These are phyloP conservation scores for Chlorella ohadii DNA, from an alignment of 139 green algal genomes.

Conservation along the genomic window DNA sequence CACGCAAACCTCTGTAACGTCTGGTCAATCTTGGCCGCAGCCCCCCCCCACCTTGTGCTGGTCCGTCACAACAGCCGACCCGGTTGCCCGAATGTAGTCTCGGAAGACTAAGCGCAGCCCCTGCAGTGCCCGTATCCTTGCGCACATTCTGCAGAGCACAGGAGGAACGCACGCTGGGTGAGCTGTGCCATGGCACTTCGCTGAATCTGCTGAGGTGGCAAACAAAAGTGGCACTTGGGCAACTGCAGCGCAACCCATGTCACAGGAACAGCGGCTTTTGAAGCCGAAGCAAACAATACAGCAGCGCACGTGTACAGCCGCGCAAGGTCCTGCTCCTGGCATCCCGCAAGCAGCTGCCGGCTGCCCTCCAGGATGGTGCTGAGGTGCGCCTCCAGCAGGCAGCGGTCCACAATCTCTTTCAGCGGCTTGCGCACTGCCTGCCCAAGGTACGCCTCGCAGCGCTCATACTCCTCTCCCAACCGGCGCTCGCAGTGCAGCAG, in stretches of 20 bases:
- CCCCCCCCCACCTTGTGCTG: slow-evolving; percentile 73
- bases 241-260: too few relatives aligned
- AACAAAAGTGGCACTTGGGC: too few relatives aligned
- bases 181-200: too few relatives aligned
- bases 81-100: slow-evolving; percentile 77
- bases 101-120: slow-evolving; percentile 75
- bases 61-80: slow-evolving; percentile 83
- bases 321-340: slow-evolving; percentile 80
- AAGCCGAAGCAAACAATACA: not conserved
- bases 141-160: slow-evolving; percentile 52
- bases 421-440: slow-evolving; percentile 78
- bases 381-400: slow-evolving; percentile 81
- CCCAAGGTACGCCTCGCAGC: slow-evolving; percentile 90
- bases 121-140: slow-evolving; percentile 70
- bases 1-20: too few relatives aligned
- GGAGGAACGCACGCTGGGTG: too few relatives aligned
- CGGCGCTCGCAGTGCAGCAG: slow-evolving; percentile 91
- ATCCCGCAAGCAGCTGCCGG: slow-evolving; percentile 80
- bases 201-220: too few relatives aligned
- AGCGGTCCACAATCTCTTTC: slow-evolving; percentile 76
- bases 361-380: slow-evolving; percentile 63
- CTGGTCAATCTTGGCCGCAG: too few relatives aligned
- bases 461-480: slow-evolving; percentile 89
- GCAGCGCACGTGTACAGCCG: slow-evolving; percentile 73
- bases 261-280: too few relatives aligned